phyloP scores from a whole-genome alignment of 495 filamentous ascomycete genomes.

The Talaromyces adpressus region DNA sequence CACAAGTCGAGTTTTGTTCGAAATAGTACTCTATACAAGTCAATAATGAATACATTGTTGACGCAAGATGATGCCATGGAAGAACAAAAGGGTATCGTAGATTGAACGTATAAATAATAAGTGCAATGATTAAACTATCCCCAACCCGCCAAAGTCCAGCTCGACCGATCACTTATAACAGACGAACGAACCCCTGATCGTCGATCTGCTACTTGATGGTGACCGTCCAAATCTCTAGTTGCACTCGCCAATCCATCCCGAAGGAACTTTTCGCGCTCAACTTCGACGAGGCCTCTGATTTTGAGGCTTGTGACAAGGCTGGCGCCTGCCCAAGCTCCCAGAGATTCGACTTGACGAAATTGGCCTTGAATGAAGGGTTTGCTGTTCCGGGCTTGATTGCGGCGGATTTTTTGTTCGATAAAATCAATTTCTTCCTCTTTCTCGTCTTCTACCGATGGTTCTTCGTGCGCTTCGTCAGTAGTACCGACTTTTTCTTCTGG shows the following conservation, averaged over 20 bases:
- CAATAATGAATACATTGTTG: not conserved
- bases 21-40: not conserved
- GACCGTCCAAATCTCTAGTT: slow-evolving; percentile 52
- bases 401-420: slow-evolving; percentile 55
- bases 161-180: slow-evolving; percentile 49
- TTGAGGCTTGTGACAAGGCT: slow-evolving; percentile 76
- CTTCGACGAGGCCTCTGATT: slow-evolving; percentile 68
- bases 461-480: slow-evolving; percentile 10
- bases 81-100: slow-evolving; percentile 14
- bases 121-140: slow-evolving; percentile 33
- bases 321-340: slow-evolving; percentile 85
- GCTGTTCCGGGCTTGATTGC: slow-evolving; percentile 39
- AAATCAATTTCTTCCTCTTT: slow-evolving; percentile 42
- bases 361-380: slow-evolving; percentile 45
- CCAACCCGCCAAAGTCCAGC: slow-evolving; percentile 79
- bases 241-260: slow-evolving; percentile 70
- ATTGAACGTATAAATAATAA: slow-evolving; percentile 2
- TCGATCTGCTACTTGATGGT: slow-evolving; percentile 39
- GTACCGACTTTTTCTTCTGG: slow-evolving; percentile 18
- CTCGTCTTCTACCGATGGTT: slow-evolving; percentile 2
- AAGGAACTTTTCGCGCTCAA: slow-evolving; percentile 80
- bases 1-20: not conserved
- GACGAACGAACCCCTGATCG: slow-evolving; percentile 44
- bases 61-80: not conserved
- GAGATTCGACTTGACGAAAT: slow-evolving; percentile 69